Evolutionary conservation across 345 rosid genomes (phyloP).

Genomic region (Arabidopsis arenosa): DNA sequence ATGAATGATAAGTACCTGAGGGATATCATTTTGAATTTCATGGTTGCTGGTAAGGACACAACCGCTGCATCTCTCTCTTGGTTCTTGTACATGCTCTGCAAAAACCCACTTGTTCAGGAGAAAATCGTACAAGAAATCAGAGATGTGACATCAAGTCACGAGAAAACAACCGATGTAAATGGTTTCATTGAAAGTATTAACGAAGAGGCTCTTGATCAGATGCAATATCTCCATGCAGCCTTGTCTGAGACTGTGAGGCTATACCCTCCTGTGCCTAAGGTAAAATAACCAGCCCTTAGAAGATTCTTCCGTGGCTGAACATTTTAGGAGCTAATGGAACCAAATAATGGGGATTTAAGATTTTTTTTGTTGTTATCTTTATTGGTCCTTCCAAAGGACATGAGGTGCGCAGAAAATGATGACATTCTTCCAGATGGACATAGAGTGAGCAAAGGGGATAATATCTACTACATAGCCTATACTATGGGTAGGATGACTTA

Average conservation of each 20-base stretch:
- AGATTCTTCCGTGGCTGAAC: slow-evolving; percentile 1
- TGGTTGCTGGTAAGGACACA: slow-evolving; percentile 75
- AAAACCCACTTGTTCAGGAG: slow-evolving; percentile 67
- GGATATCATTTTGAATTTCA: slow-evolving; percentile 67
- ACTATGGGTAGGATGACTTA: slow-evolving; percentile 83
- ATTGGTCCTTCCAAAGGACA: slow-evolving; percentile 51
- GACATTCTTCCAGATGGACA: slow-evolving; percentile 76
- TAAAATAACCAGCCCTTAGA: slow-evolving; percentile 29
- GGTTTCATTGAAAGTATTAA: slow-evolving; percentile 53
- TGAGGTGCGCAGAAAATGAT: slow-evolving; percentile 61
- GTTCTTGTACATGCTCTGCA: slow-evolving; percentile 78
- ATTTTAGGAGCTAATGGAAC: not conserved
- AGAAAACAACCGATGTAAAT: slow-evolving; percentile 34
- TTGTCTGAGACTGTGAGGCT: slow-evolving; percentile 72
- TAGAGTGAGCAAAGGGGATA: slow-evolving; percentile 68
- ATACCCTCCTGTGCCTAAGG: slow-evolving; percentile 70
- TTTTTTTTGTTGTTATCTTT: slow-evolving; percentile 43
- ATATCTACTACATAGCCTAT: slow-evolving; percentile 58
- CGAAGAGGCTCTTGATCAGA: slow-evolving; percentile 51
- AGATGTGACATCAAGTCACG: slow-evolving; percentile 42
- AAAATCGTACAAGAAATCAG: slow-evolving; percentile 60
- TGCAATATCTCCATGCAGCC: slow-evolving; percentile 81
- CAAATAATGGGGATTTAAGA: slow-evolving; percentile 40
- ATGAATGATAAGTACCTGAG: slow-evolving; percentile 65
- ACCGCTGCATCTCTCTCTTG: slow-evolving; percentile 63